Evolutionary conservation across 2,329 filamentous ascomycete species (phyloP), one percentile per base, ranked within the genome.

Genomic region (Diplodia sapinea): DNA sequence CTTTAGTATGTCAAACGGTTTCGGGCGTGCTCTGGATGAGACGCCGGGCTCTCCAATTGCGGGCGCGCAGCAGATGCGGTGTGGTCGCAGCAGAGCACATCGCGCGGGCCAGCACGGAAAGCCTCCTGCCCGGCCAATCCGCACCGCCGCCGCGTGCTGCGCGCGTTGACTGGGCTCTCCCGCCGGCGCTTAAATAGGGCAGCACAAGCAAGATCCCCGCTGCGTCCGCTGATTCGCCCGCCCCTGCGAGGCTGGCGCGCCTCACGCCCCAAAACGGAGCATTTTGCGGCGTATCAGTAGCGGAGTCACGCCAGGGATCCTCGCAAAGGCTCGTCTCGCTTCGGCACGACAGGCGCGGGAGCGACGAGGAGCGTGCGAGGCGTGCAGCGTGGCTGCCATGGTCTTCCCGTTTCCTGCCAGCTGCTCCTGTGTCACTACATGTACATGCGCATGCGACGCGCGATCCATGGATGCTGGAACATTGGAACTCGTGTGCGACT

Each of bases 261-360:
- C 73, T 76, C 77, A 71, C 47, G 20, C 66, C 75, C 69, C 40
- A 12, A 75, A 72, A n/a, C 36, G 72, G 70, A 63, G 1, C 17
- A 11, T 71, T 51, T 65, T 73, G 71, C 62, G 72, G 71, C 68
- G 74, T 74, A 77, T 77, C 77, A 78, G 77, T 77, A 76, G 69
- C 69, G 51, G 26, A 56, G 23, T 55, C 68, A 65, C 49, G 51
- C 52, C 59, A 49, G 59, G 59, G 59, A 63, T 63, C 29, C 59
- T 33, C 59, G 59, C 36, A 64, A 68, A 68, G 70, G 71, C 55
- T 52, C 71, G 68, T 62, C 68, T 75, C 74, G 72, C 72, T 73
- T 73, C 73, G 71, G 72, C 70, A 72, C 71, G 71, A 69, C 63
- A 62, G 68, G 69, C 68, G 70, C 71, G 68, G 68, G 59, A 47